A percentile compares a stretch with the other conserved stretches of the same genome.
phyloP scores from a whole-genome alignment of 768 basidiomycete genomes.

The Pleurotus cornucopiae region DNA sequence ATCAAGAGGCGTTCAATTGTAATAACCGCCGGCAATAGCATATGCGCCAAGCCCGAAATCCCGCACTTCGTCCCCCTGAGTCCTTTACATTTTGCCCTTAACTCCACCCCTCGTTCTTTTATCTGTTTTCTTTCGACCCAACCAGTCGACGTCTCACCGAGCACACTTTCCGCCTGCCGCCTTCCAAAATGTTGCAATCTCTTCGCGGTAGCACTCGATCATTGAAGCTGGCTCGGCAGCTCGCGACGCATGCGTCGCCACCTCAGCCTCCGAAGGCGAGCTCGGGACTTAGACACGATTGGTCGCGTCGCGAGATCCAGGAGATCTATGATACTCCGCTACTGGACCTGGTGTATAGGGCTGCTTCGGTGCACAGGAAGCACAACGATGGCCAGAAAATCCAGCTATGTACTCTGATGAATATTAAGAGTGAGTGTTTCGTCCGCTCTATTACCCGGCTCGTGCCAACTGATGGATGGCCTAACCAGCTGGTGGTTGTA shows the following conservation, averaged over 20 bases:
- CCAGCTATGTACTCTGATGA: slow-evolving; percentile 96
- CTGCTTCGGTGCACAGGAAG: slow-evolving; percentile 80
- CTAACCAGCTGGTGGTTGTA: slow-evolving; percentile 81
- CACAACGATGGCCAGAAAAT: slow-evolving; percentile 87
- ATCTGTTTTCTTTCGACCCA: slow-evolving; percentile 1
- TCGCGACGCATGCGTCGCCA: slow-evolving; percentile 58
- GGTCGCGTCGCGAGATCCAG: slow-evolving; percentile 80
- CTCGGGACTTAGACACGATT: slow-evolving; percentile 49
- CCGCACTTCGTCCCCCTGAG: not conserved
- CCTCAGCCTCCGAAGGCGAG: slow-evolving; percentile 18
- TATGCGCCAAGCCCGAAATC: slow-evolving; percentile 1
- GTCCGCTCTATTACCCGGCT: slow-evolving; percentile 20
- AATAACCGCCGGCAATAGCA: slow-evolving; percentile 5
- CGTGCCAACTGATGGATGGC: slow-evolving; percentile 11
- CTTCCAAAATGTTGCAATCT: slow-evolving; percentile 6
- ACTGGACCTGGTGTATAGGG: slow-evolving; percentile 84
- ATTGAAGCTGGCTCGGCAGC: slow-evolving; percentile 35
- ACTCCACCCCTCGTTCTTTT: slow-evolving; percentile 5
- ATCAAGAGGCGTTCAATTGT: not conserved
- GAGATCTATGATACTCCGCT: slow-evolving; percentile 81
- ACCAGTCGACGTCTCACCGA: slow-evolving; percentile 1
- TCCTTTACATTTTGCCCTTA: not conserved
- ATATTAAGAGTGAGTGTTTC: slow-evolving; percentile 86
- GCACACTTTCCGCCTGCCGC: slow-evolving; percentile 14
- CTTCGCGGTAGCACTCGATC: slow-evolving; percentile 12